Evolutionary conservation across 2,329 filamentous ascomycete species (phyloP).

Genomic region (Nigrospora oryzae): DNA sequence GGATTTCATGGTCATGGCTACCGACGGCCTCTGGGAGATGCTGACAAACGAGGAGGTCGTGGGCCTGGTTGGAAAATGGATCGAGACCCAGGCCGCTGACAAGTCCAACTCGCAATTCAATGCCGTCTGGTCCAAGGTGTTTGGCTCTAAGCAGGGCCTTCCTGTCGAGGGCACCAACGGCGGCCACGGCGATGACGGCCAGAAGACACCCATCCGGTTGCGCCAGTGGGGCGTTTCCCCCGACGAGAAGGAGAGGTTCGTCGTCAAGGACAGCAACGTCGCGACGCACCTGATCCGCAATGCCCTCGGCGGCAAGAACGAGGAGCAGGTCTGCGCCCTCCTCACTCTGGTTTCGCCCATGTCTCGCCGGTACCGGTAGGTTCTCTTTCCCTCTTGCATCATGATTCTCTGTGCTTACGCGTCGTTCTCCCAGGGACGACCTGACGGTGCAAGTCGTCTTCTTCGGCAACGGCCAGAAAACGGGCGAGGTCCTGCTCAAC

Average conservation of each 20-base stretch:
- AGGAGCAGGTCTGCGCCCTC: slow-evolving; percentile 87
- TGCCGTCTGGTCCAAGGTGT: slow-evolving; percentile 57
- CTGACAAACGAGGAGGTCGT: slow-evolving; percentile 97
- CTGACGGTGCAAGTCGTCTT: slow-evolving; percentile 97
- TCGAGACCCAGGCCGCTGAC: slow-evolving; percentile 62
- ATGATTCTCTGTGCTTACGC: not conserved
- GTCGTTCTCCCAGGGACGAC: slow-evolving; percentile 60
- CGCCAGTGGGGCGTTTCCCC: slow-evolving; percentile 82
- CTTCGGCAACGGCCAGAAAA: slow-evolving; percentile 76
- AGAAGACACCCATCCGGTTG: slow-evolving; percentile 80
- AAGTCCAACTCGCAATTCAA: slow-evolving; percentile 57
- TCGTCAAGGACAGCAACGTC: slow-evolving; percentile 90
- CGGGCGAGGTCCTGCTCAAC: slow-evolving; percentile 75
- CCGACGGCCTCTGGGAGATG: slow-evolving; percentile 98
- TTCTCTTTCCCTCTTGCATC: slow-evolving; percentile 4
- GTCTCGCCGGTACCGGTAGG: slow-evolving; percentile 80
- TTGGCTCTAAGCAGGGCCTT: slow-evolving; percentile 49
- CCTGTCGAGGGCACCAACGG: slow-evolving; percentile 63
- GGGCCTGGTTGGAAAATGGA: slow-evolving; percentile 92
- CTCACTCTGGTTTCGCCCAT: slow-evolving; percentile 88
- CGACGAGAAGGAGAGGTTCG: slow-evolving; percentile 70
- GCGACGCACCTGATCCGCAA: slow-evolving; percentile 95
- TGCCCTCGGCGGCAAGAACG: slow-evolving; percentile 85
- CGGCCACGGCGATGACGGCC: slow-evolving; percentile 49
- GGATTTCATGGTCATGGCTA: slow-evolving; percentile 94